Conservation (phyloP, 495 filamentous ascomycete genomes). For the Penicillium flavigenum region DNA sequence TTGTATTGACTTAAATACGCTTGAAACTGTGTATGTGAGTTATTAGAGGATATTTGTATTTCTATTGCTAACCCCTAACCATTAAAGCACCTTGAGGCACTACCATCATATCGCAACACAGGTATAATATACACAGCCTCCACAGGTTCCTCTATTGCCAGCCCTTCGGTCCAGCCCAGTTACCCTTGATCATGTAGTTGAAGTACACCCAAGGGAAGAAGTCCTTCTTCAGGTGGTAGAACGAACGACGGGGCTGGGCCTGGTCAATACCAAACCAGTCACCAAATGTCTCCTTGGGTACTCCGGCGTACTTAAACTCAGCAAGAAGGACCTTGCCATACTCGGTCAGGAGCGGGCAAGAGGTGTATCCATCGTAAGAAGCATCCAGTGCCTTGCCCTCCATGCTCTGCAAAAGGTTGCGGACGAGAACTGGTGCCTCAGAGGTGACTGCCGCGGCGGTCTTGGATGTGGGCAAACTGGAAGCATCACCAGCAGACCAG, state of each 20-base stretch:
- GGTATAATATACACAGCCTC: conserved; percentile 3
- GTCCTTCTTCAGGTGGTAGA: conserved; percentile 69
- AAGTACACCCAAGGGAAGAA: conserved; percentile 70
- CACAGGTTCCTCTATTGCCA: conserved; percentile 25
- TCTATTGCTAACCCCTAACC: not conserved
- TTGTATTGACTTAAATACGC: not conserved
- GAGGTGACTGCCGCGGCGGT: conserved; percentile 66
- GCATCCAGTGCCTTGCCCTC: conserved; percentile 54
- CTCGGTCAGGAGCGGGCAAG: conserved; percentile 64
- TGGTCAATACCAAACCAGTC: conserved; percentile 58
- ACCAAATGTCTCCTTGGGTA: conserved; percentile 67
- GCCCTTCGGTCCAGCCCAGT: conserved; percentile 62
- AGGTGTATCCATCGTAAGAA: conserved; percentile 66
- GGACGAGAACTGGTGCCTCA: conserved; percentile 59
- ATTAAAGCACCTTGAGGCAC: not conserved
- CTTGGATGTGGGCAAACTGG: conserved; percentile 65
- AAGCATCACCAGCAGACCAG: conserved; percentile 69
- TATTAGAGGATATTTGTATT: not conserved
- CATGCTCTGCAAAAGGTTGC: conserved; percentile 52
- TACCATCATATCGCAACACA: not conserved
- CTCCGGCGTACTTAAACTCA: conserved; percentile 72
- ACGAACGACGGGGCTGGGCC: conserved; percentile 51
- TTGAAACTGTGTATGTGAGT: not conserved
- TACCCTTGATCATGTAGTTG: conserved; percentile 58
- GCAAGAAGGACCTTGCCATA: conserved; percentile 67